Conservation (phyloP, 768 basidiomycete genomes). For the Floccularia luteovirens region DNA sequence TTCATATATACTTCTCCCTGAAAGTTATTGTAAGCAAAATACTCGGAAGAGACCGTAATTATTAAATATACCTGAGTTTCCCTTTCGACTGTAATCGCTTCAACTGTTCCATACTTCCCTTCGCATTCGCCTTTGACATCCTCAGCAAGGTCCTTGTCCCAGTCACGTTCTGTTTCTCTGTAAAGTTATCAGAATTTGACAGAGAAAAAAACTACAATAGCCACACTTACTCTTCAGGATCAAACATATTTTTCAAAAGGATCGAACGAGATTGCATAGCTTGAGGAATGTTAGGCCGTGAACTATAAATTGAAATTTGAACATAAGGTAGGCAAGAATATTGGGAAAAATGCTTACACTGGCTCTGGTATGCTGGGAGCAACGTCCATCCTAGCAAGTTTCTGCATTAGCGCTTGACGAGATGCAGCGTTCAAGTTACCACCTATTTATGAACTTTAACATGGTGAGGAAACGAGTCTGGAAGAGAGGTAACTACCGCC, state of each 20-base stretch:
- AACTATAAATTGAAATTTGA: slow-evolving; percentile 29
- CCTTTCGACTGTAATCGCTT: slow-evolving; percentile 87
- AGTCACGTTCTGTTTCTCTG: slow-evolving; percentile 93
- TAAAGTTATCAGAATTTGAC: slow-evolving; percentile 6
- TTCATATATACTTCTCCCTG: slow-evolving; percentile 98
- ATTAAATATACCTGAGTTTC: slow-evolving; percentile 68
- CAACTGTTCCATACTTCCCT: slow-evolving; percentile 81
- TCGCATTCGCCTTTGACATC: slow-evolving; percentile 96
- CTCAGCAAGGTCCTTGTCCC: slow-evolving; percentile 94
- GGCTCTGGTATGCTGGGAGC: slow-evolving; percentile 49
- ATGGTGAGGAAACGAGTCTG: not conserved
- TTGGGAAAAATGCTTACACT: slow-evolving; percentile 42
- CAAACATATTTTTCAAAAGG: slow-evolving; percentile 91
- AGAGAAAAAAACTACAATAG: slow-evolving; percentile 3
- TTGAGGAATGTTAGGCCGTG: slow-evolving; percentile 74
- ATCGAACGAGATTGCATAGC: slow-evolving; percentile 87
- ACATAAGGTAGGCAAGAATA: slow-evolving; percentile 1
- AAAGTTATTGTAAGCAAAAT: slow-evolving; percentile 6
- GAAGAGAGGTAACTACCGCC: slow-evolving; percentile 47
- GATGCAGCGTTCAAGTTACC: slow-evolving; percentile 98
- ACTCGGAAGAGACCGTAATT: not conserved
- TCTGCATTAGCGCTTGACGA: slow-evolving; percentile 99
- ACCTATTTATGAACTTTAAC: slow-evolving; percentile 34
- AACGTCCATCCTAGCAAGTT: slow-evolving; percentile 93
- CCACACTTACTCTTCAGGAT: slow-evolving; percentile 82